These are phyloP conservation scores for Skeletonema grethae DNA, from an alignment of 108 stramenopile species.

Conservation along the genomic window DNA sequence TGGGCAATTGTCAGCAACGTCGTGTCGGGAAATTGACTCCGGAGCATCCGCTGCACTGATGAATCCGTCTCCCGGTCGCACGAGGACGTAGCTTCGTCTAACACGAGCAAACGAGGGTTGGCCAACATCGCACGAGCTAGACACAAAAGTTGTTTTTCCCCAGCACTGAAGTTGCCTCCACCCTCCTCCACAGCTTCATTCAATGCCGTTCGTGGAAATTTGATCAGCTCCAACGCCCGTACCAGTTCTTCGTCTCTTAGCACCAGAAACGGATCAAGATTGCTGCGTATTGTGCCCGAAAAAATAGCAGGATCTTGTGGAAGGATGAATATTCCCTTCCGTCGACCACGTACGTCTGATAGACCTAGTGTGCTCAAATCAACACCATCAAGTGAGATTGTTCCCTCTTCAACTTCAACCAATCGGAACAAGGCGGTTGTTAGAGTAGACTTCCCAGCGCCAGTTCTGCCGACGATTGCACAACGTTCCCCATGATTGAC, in stretches of 20 bases:
- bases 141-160: slow-evolving; percentile 92
- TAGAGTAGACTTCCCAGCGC: slow-evolving; percentile 65
- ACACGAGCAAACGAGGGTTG: slow-evolving; percentile 38
- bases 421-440: slow-evolving; percentile 83
- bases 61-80: slow-evolving; percentile 63
- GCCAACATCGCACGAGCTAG: slow-evolving; percentile 54
- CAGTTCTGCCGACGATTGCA: slow-evolving; percentile 79
- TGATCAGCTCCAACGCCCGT: slow-evolving; percentile 71
- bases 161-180: slow-evolving; percentile 88
- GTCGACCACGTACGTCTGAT: slow-evolving; percentile 76
- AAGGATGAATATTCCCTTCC: slow-evolving; percentile 82
- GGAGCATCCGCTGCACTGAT: slow-evolving; percentile 79
- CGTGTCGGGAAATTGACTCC: slow-evolving; percentile 66
- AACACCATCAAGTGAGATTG: slow-evolving; percentile 79
- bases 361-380: slow-evolving; percentile 73
- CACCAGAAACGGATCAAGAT: slow-evolving; percentile 69
- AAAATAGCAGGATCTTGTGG: slow-evolving; percentile 97
- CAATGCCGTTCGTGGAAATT: slow-evolving; percentile 19
- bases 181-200: slow-evolving; percentile 76
- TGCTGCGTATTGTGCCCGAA: slow-evolving; percentile 85
- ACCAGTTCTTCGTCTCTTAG: slow-evolving; percentile 70
- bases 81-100: slow-evolving; percentile 46
- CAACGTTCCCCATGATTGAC: slow-evolving; percentile 68
- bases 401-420: slow-evolving; percentile 82
- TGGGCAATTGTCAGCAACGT: slow-evolving; percentile 93